phyloP scores from a whole-genome alignment of 2,329 filamentous ascomycete species.

The Penicillium italicum region DNA sequence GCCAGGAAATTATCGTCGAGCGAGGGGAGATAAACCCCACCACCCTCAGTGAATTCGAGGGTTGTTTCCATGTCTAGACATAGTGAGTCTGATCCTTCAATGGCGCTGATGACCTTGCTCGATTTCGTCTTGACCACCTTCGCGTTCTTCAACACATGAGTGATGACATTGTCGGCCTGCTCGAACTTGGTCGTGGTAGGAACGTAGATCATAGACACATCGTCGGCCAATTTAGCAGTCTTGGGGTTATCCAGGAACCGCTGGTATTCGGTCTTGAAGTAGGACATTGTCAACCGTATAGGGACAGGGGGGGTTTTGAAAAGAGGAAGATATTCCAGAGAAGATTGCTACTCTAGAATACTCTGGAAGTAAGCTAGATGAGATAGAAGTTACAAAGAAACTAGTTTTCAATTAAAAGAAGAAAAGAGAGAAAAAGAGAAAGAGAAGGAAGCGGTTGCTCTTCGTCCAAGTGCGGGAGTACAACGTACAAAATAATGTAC shows the following conservation, averaged over 20 bases:
- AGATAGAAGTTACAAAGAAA: not conserved
- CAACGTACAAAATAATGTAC: not conserved
- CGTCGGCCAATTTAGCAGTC: constrained; percentile 59
- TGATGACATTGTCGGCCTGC: constrained; percentile 71
- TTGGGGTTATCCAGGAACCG: constrained; percentile 67
- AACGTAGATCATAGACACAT: constrained; percentile 79
- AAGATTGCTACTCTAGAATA: not conserved
- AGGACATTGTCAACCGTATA: constrained; percentile 35
- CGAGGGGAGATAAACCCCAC: constrained; percentile 80
- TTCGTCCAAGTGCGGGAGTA: not conserved
- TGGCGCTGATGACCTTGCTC: constrained; percentile 68
- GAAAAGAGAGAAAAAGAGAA: constrained; percentile 8
- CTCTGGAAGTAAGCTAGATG: not conserved
- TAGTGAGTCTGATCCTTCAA: constrained; percentile 68
- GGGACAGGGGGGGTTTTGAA: not conserved
- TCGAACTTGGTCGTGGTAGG: constrained; percentile 75
- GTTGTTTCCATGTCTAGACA: constrained; percentile 77
- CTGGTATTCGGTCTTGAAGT: constrained; percentile 57
- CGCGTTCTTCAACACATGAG: constrained; percentile 69
- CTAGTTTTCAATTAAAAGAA: not conserved
- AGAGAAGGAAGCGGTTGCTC: constrained; percentile 6
- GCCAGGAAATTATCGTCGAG: constrained; percentile 92
- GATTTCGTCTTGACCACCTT: constrained; percentile 79
- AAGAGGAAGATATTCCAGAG: not conserved
- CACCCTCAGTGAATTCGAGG: constrained; percentile 74